A percentile compares a stretch with the other conserved stretches of the same genome.
phyloP scores from a whole-genome alignment of 345 rosid genomes.

The Dimocarpus longan region DNA sequence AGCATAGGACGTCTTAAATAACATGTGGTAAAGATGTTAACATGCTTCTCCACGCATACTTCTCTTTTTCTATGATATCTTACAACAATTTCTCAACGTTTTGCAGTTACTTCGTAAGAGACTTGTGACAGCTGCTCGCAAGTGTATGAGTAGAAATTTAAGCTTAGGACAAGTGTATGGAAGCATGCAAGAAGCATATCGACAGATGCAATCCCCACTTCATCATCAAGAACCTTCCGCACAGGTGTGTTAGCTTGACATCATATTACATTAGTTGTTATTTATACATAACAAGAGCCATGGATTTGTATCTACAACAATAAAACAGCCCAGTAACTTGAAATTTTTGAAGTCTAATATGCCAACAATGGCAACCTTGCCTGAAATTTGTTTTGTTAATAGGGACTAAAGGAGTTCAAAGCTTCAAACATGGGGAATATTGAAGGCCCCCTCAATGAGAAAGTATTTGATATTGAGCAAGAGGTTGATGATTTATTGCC shows the following conservation, averaged over 20 bases:
- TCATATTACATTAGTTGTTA: conserved; percentile 4
- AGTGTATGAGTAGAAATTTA: conserved; percentile 55
- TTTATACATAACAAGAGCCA: conserved; percentile 1
- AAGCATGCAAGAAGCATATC: conserved; percentile 81
- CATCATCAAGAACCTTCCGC: conserved; percentile 58
- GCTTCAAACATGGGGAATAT: conserved; percentile 52
- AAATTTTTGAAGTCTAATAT: neutral
- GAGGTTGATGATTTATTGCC: conserved; percentile 87
- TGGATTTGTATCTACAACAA: neutral
- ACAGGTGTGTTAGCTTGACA: conserved; percentile 40
- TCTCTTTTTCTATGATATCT: neutral
- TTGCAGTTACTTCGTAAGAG: conserved; percentile 67
- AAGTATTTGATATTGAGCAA: conserved; percentile 74
- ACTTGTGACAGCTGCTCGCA: conserved; percentile 63
- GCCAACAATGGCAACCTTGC: conserved; percentile 1
- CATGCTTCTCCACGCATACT: neutral
- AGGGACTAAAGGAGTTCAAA: conserved; percentile 72
- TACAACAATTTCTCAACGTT: neutral
- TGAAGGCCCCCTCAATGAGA: conserved; percentile 61
- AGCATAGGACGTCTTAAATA: neutral
- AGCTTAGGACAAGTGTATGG: conserved; percentile 66
- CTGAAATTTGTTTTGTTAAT: conserved; percentile 13
- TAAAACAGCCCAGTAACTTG: neutral
- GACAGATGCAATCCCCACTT: conserved; percentile 71
- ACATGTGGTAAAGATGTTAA: neutral